These are phyloP conservation scores for Trichoderma sp. DNA, from an alignment of 2,329 filamentous ascomycete genomes.

Conservation along the genomic window DNA sequence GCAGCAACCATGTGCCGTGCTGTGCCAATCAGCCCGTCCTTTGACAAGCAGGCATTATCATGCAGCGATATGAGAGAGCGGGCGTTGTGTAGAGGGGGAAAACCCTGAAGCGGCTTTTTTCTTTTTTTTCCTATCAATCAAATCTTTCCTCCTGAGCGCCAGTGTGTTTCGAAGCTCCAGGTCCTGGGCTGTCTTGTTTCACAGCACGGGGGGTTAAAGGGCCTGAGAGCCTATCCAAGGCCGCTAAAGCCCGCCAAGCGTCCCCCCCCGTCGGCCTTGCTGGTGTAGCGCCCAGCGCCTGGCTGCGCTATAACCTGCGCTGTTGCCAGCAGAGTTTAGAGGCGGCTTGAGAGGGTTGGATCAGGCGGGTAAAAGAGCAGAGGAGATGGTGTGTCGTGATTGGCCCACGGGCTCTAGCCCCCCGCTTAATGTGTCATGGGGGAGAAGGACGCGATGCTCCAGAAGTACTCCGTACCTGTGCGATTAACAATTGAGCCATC, in stretches of 20 bases:
- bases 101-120: background rate
- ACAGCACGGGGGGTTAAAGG: background rate
- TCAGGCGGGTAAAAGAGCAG: slow-evolving; percentile 22
- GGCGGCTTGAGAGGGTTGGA: slow-evolving; percentile 16
- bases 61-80: background rate
- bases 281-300: slow-evolving; percentile 8
- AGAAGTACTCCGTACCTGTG: slow-evolving; percentile 14
- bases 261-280: background rate
- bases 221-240: background rate
- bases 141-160: background rate
- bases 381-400: slow-evolving; percentile 29
- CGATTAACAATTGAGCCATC: slow-evolving; percentile 22
- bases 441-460: slow-evolving; percentile 31
- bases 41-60: background rate
- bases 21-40: background rate
- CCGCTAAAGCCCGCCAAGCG: slow-evolving; percentile 9
- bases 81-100: background rate
- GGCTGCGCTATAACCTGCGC: slow-evolving; percentile 2
- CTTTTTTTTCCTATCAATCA: background rate
- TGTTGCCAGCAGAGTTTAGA: slow-evolving; percentile 14
- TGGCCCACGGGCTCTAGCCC: slow-evolving; percentile 29
- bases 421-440: slow-evolving; percentile 42
- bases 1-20: slow-evolving; percentile 15
- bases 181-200: background rate
- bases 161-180: background rate